Conservation (phyloP, 1,139 yeast species). For the Lodderomyces margitis region DNA sequence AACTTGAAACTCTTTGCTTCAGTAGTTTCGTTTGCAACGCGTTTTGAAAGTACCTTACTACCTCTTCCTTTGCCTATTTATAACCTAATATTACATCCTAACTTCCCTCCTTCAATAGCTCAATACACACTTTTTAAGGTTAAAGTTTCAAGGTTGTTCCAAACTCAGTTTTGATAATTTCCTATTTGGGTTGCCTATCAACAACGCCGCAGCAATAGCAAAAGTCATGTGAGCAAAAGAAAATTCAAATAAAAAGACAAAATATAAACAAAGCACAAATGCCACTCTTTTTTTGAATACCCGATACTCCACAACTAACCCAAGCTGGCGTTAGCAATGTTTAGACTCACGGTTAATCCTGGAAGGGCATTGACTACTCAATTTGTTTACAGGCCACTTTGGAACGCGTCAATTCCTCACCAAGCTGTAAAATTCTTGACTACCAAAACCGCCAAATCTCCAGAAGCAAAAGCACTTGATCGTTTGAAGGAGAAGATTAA, state of each 20-base stretch:
- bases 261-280: not conserved
- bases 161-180: not conserved
- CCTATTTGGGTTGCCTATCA: not conserved
- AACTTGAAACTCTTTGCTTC: no score
- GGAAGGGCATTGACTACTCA: conserved; percentile 3
- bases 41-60: no score
- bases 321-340: not conserved
- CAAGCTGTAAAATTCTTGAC: not conserved
- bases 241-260: no score
- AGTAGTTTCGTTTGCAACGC: no score
- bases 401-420: conserved; percentile 1
- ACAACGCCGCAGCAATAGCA: not conserved
- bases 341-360: not conserved
- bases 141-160: no score
- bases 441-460: not conserved
- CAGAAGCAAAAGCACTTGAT: not conserved
- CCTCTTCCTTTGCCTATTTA: no score
- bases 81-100: no score
- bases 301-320: no score
- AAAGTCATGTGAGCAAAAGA: conserved; percentile 1
- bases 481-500: not conserved
- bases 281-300: no score
- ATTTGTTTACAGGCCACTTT: not conserved
- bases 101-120: no score
- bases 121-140: no score